Percentiles rank a stretch among this genome's conserved stretches.
Evolutionary conservation across 108 stramenopile species (phyloP).

Genomic region (Pseudonitzschia delicatissima): DNA sequence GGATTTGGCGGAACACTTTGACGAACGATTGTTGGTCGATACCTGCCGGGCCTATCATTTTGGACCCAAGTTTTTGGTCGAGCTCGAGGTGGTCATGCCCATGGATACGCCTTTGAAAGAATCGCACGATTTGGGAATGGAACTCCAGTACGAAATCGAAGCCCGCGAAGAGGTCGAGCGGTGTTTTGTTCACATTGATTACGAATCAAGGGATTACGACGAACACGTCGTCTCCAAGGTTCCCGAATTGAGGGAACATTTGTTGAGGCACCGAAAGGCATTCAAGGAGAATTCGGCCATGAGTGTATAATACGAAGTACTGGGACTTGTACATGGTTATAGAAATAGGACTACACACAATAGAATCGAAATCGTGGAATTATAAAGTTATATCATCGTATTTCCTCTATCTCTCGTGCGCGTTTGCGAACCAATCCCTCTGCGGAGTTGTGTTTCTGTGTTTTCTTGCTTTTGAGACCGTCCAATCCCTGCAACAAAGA

Average conservation of each 20-base stretch:
- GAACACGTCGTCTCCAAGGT: constrained; percentile 91
- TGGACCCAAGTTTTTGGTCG: constrained; percentile 92
- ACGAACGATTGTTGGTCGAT: constrained; percentile 80
- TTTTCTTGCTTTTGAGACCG: too few species aligned
- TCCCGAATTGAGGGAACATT: constrained; percentile 74
- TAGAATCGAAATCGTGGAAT: too few species aligned
- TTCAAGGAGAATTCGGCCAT: too few species aligned
- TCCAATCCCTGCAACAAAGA: too few species aligned
- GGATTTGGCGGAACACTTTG: constrained; percentile 75
- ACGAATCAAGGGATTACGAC: constrained; percentile 84
- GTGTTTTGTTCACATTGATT: constrained; percentile 96
- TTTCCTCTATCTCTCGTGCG: too few species aligned
- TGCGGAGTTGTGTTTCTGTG: too few species aligned
- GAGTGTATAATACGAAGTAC: too few species aligned
- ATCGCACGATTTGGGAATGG: constrained; percentile 93
- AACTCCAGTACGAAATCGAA: constrained; percentile 94
- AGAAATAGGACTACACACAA: too few species aligned
- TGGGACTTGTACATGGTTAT: too few species aligned
- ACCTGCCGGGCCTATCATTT: constrained; percentile 91
- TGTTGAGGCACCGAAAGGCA: constrained; percentile 28
- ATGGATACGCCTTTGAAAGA: constrained; percentile 73
- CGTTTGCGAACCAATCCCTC: too few species aligned
- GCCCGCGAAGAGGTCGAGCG: constrained; percentile 88
- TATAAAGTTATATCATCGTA: too few species aligned
- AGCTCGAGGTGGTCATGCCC: constrained; percentile 91